Evolutionary conservation across 495 filamentous ascomycete species (phyloP).

Genomic region (Penicillium arizonense): DNA sequence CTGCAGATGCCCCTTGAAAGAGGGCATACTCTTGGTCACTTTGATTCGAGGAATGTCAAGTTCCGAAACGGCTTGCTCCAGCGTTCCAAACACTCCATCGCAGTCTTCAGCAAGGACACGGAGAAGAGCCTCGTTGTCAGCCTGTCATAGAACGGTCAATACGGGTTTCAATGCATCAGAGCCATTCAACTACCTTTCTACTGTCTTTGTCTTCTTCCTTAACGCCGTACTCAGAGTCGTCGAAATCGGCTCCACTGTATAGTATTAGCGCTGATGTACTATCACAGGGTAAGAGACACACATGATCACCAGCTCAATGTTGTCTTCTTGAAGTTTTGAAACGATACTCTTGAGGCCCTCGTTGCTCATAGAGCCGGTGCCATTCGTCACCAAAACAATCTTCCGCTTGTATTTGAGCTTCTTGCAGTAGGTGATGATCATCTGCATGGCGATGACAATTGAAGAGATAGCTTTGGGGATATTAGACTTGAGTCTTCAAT

Average conservation of each 20-base stretch:
- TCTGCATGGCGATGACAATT: constrained; percentile 76
- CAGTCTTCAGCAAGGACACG: constrained; percentile 60
- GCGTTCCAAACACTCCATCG: constrained; percentile 73
- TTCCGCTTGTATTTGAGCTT: constrained; percentile 84
- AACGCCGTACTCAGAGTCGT: constrained; percentile 85
- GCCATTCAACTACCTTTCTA: constrained; percentile 51
- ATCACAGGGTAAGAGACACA: constrained; percentile 40
- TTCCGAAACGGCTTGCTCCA: constrained; percentile 78
- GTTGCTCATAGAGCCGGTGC: constrained; percentile 63
- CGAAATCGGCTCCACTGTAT: constrained; percentile 87
- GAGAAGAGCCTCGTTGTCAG: constrained; percentile 66
- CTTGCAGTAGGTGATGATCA: constrained; percentile 81
- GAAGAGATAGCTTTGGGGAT: constrained; percentile 66
- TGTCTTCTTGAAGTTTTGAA: constrained; percentile 65
- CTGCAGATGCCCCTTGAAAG: constrained; percentile 76
- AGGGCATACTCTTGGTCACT: constrained; percentile 63
- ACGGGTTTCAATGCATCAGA: background rate
- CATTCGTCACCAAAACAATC: constrained; percentile 85
- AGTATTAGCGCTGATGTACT: constrained; percentile 24
- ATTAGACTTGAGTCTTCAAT: background rate
- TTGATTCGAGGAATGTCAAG: constrained; percentile 77
- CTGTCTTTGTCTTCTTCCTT: constrained; percentile 87
- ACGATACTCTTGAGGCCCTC: constrained; percentile 64
- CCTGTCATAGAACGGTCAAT: constrained; percentile 29
- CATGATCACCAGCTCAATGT: constrained; percentile 79